Evolutionary conservation across 139 green algal genomes (phyloP), one percentile per base, ranked within the genome.

Genomic region (Closterium sp.): DNA sequence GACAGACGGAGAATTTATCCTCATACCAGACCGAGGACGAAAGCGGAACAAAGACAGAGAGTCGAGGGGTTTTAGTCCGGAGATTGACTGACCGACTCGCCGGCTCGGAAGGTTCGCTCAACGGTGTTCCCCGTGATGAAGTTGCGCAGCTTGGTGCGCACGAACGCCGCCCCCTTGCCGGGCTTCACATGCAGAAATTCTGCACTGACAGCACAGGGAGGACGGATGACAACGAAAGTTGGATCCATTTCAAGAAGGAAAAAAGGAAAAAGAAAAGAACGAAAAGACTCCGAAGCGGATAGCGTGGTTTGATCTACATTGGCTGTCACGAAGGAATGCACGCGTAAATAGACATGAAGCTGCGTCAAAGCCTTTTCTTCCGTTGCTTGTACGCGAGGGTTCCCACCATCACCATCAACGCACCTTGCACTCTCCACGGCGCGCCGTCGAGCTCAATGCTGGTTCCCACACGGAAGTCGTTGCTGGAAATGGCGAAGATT

Each of bases 171-270:
- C 12, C 98, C 98, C 93, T 99, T 99, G 64, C 98, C 98, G 36
- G 98, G 98, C 96, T 99, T 99, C 2, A 99, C 98, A 93, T 99
- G 98, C 89, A 99, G 93, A 93, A 99, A 99, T 93, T 99, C 98
- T 91, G 89, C 38, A 33, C 81, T 32, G 81, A 34, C n/a, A 34
- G 81, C 30, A 34, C 21, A 33, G 81, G 31, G 43, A 69, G 36
- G 36, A 6, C 6, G 36, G 36, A 84, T 84, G 81, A n/a, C n/a
- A n/a, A n/a, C n/a, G n/a, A n/a, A n/a, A n/a, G n/a, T n/a, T n/a
- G n/a, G n/a, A n/a, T n/a, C n/a, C n/a, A n/a, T n/a, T n/a, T n/a
- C n/a, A n/a, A n/a, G n/a, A n/a, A n/a, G n/a, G n/a, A n/a, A n/a
- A n/a, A n/a, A n/a, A n/a, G n/a, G n/a, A 83, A 83, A 10, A 83